phyloP scores from a whole-genome alignment of 169 alveolate species.

The Theileria luwenshuni region DNA sequence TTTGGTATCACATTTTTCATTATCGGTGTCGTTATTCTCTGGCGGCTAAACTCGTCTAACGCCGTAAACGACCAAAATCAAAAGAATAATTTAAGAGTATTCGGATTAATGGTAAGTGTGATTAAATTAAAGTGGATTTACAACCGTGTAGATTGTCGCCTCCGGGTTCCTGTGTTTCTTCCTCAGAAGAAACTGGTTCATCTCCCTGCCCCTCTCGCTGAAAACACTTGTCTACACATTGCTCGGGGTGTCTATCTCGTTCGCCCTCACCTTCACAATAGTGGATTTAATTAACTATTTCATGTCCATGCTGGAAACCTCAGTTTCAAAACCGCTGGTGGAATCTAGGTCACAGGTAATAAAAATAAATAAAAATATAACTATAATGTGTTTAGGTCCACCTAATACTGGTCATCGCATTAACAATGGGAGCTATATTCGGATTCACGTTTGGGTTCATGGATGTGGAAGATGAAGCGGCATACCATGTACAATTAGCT shows the following conservation, averaged over 20 bases:
- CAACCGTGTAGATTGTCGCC: slow-evolving; percentile 67
- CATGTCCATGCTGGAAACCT: slow-evolving; percentile 81
- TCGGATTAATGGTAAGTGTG: slow-evolving; percentile 79
- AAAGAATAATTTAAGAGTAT: slow-evolving; percentile 62
- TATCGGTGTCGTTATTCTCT: slow-evolving; percentile 87
- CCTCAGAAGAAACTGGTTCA: slow-evolving; percentile 89
- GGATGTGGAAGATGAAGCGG: slow-evolving; percentile 89
- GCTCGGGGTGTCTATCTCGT: slow-evolving; percentile 92
- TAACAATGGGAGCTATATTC: slow-evolving; percentile 91
- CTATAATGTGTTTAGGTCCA: slow-evolving; percentile 72
- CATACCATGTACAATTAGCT: slow-evolving; percentile 88
- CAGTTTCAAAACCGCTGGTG: slow-evolving; percentile 87
- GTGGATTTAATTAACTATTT: slow-evolving; percentile 89
- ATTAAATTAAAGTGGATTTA: background rate
- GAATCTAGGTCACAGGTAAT: slow-evolving; percentile 85
- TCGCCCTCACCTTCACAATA: slow-evolving; percentile 90
- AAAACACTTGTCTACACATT: slow-evolving; percentile 91
- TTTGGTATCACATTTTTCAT: slow-evolving; percentile 87
- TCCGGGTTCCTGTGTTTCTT: slow-evolving; percentile 91
- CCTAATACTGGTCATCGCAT: slow-evolving; percentile 84
- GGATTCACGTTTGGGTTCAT: slow-evolving; percentile 93
- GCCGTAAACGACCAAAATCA: slow-evolving; percentile 65
- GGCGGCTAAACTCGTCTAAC: slow-evolving; percentile 80
- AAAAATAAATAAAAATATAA: background rate
- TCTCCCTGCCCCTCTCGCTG: slow-evolving; percentile 73